phyloP scores from a whole-genome alignment of 2,329 filamentous ascomycete species.

The Diplodia seriata region DNA sequence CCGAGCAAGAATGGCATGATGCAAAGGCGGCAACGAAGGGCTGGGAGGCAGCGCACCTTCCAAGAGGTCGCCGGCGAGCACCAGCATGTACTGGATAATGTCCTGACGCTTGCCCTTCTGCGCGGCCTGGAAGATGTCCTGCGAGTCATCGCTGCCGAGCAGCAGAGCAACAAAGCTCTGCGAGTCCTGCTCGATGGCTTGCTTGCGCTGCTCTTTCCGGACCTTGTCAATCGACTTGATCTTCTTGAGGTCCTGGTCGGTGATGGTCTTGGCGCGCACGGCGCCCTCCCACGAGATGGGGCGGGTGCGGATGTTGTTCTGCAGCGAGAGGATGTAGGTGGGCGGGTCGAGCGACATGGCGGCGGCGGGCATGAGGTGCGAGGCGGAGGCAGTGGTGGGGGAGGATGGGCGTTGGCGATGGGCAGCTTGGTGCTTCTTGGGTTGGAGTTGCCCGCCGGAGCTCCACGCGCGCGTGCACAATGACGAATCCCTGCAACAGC shows the following conservation, averaged over 20 bases:
- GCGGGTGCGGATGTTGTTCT: constrained; percentile 95
- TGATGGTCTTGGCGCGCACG: constrained; percentile 90
- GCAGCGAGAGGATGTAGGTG: constrained; percentile 83
- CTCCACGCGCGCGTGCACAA: constrained; percentile 27
- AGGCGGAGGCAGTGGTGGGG: constrained; percentile 6
- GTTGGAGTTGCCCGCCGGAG: constrained; percentile 24
- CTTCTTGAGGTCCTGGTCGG: constrained; percentile 90
- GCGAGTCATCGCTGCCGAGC: constrained; percentile 69
- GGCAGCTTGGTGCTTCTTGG: constrained; percentile 23
- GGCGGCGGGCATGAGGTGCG: constrained; percentile 34
- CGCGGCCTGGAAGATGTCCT: constrained; percentile 78
- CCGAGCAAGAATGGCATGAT: background rate
- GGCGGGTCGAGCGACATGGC: constrained; percentile 90
- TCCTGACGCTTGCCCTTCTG: constrained; percentile 80
- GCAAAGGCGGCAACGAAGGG: background rate
- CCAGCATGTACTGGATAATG: constrained; percentile 93
- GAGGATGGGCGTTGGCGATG: constrained; percentile 27
- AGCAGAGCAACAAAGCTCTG: constrained; percentile 82
- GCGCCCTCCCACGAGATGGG: constrained; percentile 98
- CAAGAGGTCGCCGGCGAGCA: constrained; percentile 85
- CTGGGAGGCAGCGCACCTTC: constrained; percentile 65
- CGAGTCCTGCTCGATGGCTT: constrained; percentile 80
- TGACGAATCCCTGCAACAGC: constrained; percentile 33
- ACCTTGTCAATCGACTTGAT: constrained; percentile 97
- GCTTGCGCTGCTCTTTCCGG: constrained; percentile 85